These are phyloP conservation scores for Dryas octopetala DNA, from an alignment of 306 rosid genomes.

Conservation along the genomic window DNA sequence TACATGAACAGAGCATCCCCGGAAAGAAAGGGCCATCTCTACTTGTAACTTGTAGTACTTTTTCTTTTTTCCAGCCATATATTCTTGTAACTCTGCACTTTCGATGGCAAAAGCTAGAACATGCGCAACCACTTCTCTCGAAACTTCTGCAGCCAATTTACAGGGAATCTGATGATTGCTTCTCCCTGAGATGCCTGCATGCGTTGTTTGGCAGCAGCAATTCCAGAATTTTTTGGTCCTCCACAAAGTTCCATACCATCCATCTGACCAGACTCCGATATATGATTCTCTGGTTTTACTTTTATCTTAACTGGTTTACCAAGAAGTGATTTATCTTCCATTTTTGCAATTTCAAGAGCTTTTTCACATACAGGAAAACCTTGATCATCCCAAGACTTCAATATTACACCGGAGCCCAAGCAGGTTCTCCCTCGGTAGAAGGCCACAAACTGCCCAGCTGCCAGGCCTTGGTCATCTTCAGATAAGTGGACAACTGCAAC, in stretches of 20 bases:
- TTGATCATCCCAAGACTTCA: slow-evolving; percentile 85
- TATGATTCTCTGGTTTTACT: slow-evolving; percentile 53
- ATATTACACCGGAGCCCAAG: slow-evolving; percentile 87
- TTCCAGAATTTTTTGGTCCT: slow-evolving; percentile 22
- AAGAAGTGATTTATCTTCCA: slow-evolving; percentile 77
- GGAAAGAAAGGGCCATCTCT: not conserved
- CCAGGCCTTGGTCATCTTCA: slow-evolving; percentile 93
- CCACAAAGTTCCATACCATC: slow-evolving; percentile 28
- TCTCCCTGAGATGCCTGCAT: slow-evolving; percentile 21
- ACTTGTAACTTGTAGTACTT: not conserved
- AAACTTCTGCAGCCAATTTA: slow-evolving; percentile 38
- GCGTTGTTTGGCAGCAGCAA: slow-evolving; percentile 32
- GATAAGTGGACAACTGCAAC: slow-evolving; percentile 64
- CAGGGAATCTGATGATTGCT: slow-evolving; percentile 15
- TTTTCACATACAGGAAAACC: slow-evolving; percentile 78
- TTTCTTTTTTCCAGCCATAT: not conserved
- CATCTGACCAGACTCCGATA: slow-evolving; percentile 26
- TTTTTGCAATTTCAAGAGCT: slow-evolving; percentile 75
- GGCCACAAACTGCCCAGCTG: slow-evolving; percentile 92
- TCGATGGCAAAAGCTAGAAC: slow-evolving; percentile 23
- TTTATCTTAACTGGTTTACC: slow-evolving; percentile 92
- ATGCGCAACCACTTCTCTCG: slow-evolving; percentile 32
- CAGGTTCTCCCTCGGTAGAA: slow-evolving; percentile 76
- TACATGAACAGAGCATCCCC: not conserved
- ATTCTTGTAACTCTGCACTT: not conserved